Conservation (phyloP, 139 green algal genomes). For the Asterochloris sp. region DNA sequence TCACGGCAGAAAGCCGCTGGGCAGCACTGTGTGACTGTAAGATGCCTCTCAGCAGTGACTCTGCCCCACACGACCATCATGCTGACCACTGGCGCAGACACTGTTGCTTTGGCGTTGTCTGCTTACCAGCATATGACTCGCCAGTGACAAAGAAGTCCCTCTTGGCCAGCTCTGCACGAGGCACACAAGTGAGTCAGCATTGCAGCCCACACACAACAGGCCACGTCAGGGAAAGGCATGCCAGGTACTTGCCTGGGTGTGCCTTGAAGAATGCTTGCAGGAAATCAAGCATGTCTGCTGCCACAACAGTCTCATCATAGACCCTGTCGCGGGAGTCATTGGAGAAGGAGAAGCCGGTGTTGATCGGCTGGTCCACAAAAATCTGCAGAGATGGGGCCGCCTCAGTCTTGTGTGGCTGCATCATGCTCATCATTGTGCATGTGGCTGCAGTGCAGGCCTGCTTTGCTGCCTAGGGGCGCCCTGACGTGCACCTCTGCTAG, state of each 20-base stretch:
- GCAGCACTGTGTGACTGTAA: background rate
- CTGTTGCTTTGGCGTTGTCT: slow-evolving; percentile 4
- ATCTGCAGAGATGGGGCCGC: slow-evolving; percentile 27
- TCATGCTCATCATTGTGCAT: no score
- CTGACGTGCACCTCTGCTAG: no score
- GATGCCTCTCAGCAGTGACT: no score
- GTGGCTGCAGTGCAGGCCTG: no score
- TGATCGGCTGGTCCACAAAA: slow-evolving; percentile 76
- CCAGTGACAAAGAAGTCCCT: slow-evolving; percentile 86
- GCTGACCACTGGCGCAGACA: background rate
- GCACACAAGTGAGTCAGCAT: slow-evolving; percentile 19
- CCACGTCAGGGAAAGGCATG: background rate
- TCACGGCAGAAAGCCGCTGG: no score
- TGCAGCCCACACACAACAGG: background rate
- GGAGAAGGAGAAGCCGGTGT: slow-evolving; percentile 89
- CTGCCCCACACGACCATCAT: no score
- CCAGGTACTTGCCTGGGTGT: background rate
- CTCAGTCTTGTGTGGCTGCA: no score
- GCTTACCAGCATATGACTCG: slow-evolving; percentile 66
- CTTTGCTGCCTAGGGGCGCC: no score
- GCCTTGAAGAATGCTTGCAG: slow-evolving; percentile 75
- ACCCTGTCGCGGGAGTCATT: slow-evolving; percentile 36
- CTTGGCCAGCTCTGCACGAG: slow-evolving; percentile 61
- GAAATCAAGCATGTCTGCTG: slow-evolving; percentile 94
- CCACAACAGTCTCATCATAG: slow-evolving; percentile 70